Evolutionary conservation across 2,329 filamentous ascomycete genomes (phyloP), one percentile per base, ranked within the genome.

Genomic region (Phialophora tarda): DNA sequence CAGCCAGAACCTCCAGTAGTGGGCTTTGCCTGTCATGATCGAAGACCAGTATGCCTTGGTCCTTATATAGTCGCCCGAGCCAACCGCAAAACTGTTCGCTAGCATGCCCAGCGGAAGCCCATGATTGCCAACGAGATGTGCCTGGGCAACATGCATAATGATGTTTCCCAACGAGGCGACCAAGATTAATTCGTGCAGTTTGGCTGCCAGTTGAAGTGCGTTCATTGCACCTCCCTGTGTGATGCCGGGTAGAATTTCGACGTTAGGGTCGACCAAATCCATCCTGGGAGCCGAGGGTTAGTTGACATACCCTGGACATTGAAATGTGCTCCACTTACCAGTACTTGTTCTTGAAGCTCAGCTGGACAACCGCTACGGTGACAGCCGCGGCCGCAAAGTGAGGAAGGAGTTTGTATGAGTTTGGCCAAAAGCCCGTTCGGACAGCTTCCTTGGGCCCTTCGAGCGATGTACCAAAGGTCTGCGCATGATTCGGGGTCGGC

Each of bases 101-200:
- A 75, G 24, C 11, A 72, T 64, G 6, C 72, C 74, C 21, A 74
- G 60, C 1, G 74, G 73, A 5, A 74, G 57, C 17, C 72, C 73
- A 30, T 69, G 65, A 8, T 69, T 70, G 8, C 71, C 58, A 32
- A 69, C 59, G 12, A 74, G 47, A 32, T 71, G 62, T n/a, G 67
- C 53, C 17, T 70, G 69, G 7, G 73, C 64, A n/a, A 70, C 67
- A 38, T 69, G 63, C 56, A 72, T 66, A 23, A 75, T 59, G 24
- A 73, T 69, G 2, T 68, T 70, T 21, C 70, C 69, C 24, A 75
- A 56, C 24, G 73, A 74, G 28, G 74, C 72, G 12, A 72, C 67
- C 26, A 74, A 70, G 5, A 72, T 58, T 24, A 72, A 51, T 56
- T 74, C 72, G 55, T 74, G 72, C 23, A 74, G 24, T 55, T 75